A percentile compares a stretch with the other conserved stretches of the same genome.
phyloP scores from a whole-genome alignment of 768 basidiomycete genomes.

The Amanita polypyramis region DNA sequence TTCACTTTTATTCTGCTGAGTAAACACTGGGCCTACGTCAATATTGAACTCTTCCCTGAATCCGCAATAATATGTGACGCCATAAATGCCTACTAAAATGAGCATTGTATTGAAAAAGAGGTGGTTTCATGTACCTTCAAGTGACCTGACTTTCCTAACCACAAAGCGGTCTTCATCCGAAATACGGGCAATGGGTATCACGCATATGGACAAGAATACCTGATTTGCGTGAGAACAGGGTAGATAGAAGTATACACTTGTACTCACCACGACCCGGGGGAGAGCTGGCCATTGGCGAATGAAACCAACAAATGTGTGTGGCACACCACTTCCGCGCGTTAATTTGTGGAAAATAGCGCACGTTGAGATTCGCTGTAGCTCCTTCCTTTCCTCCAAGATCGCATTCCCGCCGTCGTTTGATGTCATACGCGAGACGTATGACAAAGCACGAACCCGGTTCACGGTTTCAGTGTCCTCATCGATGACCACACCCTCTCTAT shows the following conservation, averaged over 20 bases:
- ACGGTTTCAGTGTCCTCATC: conserved; percentile 1
- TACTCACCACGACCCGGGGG: conserved; percentile 53
- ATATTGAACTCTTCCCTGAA: conserved; percentile 55
- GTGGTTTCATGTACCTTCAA: conserved; percentile 29
- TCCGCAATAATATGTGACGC: conserved; percentile 47
- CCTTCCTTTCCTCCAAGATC: conserved; percentile 15
- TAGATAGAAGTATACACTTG: not conserved
- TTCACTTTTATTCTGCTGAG: not conserved
- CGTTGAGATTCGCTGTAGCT: conserved; percentile 32
- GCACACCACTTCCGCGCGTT: conserved; percentile 42
- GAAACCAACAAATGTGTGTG: conserved; percentile 57
- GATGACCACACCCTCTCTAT: too few species aligned
- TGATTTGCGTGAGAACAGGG: conserved; percentile 12
- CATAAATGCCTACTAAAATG: conserved; percentile 39
- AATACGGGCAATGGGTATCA: conserved; percentile 41
- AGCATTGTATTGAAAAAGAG: not conserved
- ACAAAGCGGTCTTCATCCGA: conserved; percentile 39
- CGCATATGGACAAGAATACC: conserved; percentile 53
- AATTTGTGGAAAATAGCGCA: conserved; percentile 52
- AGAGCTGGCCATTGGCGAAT: conserved; percentile 59
- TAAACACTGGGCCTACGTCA: conserved; percentile 16
- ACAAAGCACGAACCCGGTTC: conserved; percentile 3
- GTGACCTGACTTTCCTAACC: conserved; percentile 43
- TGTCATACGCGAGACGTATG: conserved; percentile 12
- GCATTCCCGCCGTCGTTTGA: conserved; percentile 12